A percentile compares a stretch with the other conserved stretches of the same genome.
Evolutionary conservation across 441 rosid species (phyloP).

Genomic region (Adansonia rubrostipa): DNA sequence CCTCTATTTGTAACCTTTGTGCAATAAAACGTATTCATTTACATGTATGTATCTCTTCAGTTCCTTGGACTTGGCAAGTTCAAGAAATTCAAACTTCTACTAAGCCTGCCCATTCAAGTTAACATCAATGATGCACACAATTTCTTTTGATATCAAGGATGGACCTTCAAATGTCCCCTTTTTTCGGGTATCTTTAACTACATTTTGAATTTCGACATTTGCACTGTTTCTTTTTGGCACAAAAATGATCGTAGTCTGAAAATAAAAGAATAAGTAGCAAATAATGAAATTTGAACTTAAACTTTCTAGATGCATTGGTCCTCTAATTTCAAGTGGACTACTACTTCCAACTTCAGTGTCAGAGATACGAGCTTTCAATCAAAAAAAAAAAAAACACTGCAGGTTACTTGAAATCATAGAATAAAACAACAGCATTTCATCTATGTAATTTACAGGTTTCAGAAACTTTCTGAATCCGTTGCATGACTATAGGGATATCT

Average conservation of each 20-base stretch:
- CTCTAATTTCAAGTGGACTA: not conserved
- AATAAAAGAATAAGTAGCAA: too few species aligned
- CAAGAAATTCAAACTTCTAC: not conserved
- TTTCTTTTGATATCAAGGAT: not conserved
- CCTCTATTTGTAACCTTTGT: constrained; percentile 32
- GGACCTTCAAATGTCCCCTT: not conserved
- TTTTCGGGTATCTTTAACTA: not conserved
- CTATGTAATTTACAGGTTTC: constrained; percentile 60
- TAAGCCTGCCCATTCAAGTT: not conserved
- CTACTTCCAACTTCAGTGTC: not conserved
- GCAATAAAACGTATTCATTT: constrained; percentile 48
- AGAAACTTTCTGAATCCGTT: constrained; percentile 61
- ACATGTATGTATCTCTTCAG: not conserved
- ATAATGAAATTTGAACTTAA: too few species aligned
- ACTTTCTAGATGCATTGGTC: too few species aligned
- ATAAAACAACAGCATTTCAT: constrained; percentile 46
- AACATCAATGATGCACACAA: not conserved
- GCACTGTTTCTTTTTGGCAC: not conserved
- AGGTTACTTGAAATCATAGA: constrained; percentile 21
- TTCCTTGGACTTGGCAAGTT: not conserved
- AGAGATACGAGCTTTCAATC: constrained; percentile 1
- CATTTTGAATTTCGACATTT: not conserved
- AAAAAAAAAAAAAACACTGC: constrained; percentile 17
- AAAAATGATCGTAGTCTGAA: too few species aligned
- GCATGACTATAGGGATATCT: constrained; percentile 62